Evolutionary conservation across 2,329 filamentous ascomycete species (phyloP), one percentile per base, ranked within the genome.

Genomic region (Alternaria rosae): DNA sequence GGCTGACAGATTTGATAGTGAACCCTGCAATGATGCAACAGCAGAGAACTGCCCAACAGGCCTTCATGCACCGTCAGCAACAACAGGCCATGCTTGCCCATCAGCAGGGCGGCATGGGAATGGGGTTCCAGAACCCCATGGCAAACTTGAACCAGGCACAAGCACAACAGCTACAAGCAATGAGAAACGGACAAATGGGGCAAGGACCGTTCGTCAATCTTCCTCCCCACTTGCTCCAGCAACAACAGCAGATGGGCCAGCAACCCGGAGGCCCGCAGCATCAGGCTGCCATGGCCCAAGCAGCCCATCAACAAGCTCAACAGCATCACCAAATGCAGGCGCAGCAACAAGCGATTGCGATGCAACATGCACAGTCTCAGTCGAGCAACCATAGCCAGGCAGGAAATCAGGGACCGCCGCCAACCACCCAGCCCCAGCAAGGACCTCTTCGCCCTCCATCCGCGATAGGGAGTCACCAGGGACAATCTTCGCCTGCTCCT

Each of bases 71-170:
- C 17, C 73, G 75, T 43, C 77, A 78, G 47, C 86, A 89, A 66
- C 86, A 88, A 64, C 84, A 87, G 58, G 79, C 85, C 41, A 75
- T 78, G 76, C 77, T 81, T 45, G 73, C 87, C 42, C 86, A 89
- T 53, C 86, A 89, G 64, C 77, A 84, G 30, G 70, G 68, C 54
- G 82, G 84, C 50, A 86, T 89, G 80, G 80, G 81, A 17, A 83
- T 82, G 64, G 81, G 81, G 17, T 85, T 87, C 70, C 85, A 82
- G 35, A 86, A 89, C 74, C 83, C 81, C 4, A 85, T 88, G 76
- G 83, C 69, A 77, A 70, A 80, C 61, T 83, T 88, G 73, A 86
- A 78, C 23, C 70, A 67, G 20, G 74, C 69, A 28, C 70, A 69
- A 41, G 74, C 69, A 43, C 75, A 77, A 41, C 75, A 78, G 58